Evolutionary conservation across 2,329 filamentous ascomycete genomes (phyloP).

Genomic region (Penicillium sp.): DNA sequence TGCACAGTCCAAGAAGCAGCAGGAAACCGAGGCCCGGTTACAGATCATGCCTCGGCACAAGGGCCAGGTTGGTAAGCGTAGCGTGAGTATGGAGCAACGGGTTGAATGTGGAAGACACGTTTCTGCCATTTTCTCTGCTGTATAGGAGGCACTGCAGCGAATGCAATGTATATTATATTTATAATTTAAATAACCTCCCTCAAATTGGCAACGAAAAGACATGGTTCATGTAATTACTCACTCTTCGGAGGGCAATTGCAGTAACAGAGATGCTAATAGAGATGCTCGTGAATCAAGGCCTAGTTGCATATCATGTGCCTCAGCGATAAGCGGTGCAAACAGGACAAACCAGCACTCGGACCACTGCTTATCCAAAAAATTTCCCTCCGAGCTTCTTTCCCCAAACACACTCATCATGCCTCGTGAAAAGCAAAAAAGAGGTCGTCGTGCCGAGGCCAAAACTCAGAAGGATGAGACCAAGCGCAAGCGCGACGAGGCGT

Average conservation of each 20-base stretch:
- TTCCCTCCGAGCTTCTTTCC: constrained; percentile 10
- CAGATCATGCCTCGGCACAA: constrained; percentile 73
- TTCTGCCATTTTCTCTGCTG: constrained; percentile 73
- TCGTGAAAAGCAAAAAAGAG: constrained; percentile 46
- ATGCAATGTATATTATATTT: constrained; percentile 18
- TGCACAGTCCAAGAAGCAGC: constrained; percentile 54
- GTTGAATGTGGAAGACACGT: constrained; percentile 80
- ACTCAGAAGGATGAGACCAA: constrained; percentile 36
- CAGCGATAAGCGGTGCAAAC: constrained; percentile 27
- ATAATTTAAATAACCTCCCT: constrained; percentile 8
- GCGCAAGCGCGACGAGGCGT: constrained; percentile 33
- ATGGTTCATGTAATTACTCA: background rate
- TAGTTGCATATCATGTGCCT: background rate
- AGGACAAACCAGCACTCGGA: constrained; percentile 34
- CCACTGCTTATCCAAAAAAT: constrained; percentile 37
- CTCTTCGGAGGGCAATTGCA: background rate
- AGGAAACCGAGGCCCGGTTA: constrained; percentile 64
- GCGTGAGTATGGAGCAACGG: constrained; percentile 73
- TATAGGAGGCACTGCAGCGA: constrained; percentile 31
- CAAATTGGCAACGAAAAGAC: background rate
- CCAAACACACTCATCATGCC: constrained; percentile 35
- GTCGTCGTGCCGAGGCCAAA: constrained; percentile 42
- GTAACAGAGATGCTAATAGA: no score
- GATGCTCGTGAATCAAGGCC: background rate
- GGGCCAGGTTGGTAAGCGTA: constrained; percentile 64